Conservation (phyloP, 2,329 filamentous ascomycete genomes). For the Purpureocillium lavendulum region DNA sequence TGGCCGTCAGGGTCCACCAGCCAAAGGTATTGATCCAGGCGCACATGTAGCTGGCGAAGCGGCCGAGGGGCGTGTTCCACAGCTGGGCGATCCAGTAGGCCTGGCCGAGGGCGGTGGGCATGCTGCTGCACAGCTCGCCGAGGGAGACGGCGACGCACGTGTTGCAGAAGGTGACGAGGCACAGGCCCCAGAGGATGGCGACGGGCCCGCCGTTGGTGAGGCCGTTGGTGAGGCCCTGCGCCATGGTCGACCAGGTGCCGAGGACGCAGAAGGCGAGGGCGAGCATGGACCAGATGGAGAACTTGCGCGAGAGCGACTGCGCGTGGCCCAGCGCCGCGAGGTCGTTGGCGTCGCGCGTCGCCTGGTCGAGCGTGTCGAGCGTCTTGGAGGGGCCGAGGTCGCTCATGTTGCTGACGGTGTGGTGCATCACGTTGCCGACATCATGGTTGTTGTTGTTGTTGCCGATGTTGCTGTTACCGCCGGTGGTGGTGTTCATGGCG, state of each 20-base stretch:
- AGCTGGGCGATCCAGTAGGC: conserved; percentile 42
- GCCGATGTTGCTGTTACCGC: not conserved
- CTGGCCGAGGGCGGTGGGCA: conserved; percentile 53
- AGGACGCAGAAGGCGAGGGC: conserved; percentile 48
- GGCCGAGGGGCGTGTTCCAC: conserved; percentile 29
- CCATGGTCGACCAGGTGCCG: conserved; percentile 50
- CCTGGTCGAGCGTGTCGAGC: conserved; percentile 14
- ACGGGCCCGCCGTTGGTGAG: conserved; percentile 46
- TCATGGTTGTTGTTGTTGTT: not conserved
- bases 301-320: conserved; percentile 34
- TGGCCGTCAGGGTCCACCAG: conserved; percentile 49
- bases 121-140: conserved; percentile 47
- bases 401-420: not conserved
- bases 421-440: not conserved
- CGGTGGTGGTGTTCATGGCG: not conserved
- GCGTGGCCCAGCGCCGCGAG: conserved; percentile 32
- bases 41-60: conserved; percentile 46
- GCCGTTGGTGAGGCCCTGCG: conserved; percentile 37
- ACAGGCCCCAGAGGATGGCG: conserved; percentile 46
- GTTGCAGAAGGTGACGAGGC: conserved; percentile 43
- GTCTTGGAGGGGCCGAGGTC: conserved; percentile 2
- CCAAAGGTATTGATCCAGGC: conserved; percentile 54
- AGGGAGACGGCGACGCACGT: conserved; percentile 45
- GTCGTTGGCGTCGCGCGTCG: conserved; percentile 26
- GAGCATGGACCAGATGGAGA: conserved; percentile 47